A percentile compares a stretch with the other conserved stretches of the same genome.
Conservation (phyloP, 306 rosid genomes). For the Dalbergia cochinchinensis region DNA sequence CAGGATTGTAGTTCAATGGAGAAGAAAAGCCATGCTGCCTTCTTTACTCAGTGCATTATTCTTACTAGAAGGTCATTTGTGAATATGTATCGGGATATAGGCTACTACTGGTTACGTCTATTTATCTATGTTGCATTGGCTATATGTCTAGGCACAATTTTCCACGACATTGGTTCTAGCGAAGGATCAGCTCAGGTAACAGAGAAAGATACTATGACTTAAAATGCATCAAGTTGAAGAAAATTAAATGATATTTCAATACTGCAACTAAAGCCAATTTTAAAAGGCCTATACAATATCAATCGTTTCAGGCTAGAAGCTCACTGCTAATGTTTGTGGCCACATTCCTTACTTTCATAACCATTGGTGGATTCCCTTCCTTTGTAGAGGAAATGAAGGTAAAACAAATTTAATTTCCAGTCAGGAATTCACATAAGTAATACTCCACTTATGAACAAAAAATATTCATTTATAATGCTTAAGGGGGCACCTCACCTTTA, state of each 20-base stretch:
- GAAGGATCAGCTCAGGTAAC: neutral
- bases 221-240: neutral
- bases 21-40: constrained; percentile 51
- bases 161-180: constrained; percentile 38
- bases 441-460: neutral
- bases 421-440: neutral
- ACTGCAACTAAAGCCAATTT: constrained; percentile 4
- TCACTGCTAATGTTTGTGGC: constrained; percentile 50
- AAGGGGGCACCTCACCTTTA: too few relatives aligned
- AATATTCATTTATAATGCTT: neutral
- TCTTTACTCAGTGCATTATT: constrained; percentile 52
- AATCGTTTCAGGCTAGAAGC: constrained; percentile 55
- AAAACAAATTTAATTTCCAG: neutral
- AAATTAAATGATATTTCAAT: neutral
- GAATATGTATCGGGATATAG: constrained; percentile 61
- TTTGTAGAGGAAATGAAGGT: constrained; percentile 76
- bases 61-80: constrained; percentile 62
- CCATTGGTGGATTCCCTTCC: constrained; percentile 69
- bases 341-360: constrained; percentile 60
- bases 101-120: constrained; percentile 66
- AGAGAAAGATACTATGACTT: neutral
- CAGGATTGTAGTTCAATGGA: constrained; percentile 36
- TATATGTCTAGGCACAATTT: constrained; percentile 50
- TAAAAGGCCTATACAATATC: neutral
- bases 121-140: constrained; percentile 44